Evolutionary conservation across 495 filamentous ascomycete genomes (phyloP), one percentile per base, ranked within the genome.

Genomic region (Darksidea phi): DNA sequence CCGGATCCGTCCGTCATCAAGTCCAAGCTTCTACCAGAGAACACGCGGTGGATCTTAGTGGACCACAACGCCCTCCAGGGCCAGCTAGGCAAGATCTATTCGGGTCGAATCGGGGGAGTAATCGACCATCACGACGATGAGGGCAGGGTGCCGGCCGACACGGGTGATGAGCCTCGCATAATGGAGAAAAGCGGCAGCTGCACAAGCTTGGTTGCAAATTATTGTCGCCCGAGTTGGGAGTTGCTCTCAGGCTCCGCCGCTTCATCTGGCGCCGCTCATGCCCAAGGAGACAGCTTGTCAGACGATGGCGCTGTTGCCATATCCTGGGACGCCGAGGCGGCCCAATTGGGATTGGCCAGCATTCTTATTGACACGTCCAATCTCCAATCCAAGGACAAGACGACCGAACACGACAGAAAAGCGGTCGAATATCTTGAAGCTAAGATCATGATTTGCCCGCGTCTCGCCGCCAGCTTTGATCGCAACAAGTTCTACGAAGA

Each of bases 121-220:
- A 86, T 98, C 45, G 94, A 98, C 71, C 94, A 98, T 73, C 95
- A 97, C 70, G 84, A 82, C 0, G 90, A 98, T 65, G 94, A 98
- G 68, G 64, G 76, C 34, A 77, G 75, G 20, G 76, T 95, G 0
- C 81, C 86, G 0, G 71, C 76, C 24, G 71, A 71, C 0, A 66
- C 69, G 28, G 68, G 57, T 2, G 70, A 62, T 8, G 73, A 80
- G 21, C 86, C 87, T 2, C 76, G 87, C 10, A 74, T 92, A 0
- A 80, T 97, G 13, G 75, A 83, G 43, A 86, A 82, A 48, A 75
- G 74, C 1, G 81, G 92, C 0, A 94, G 89, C 62, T 98, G 94
- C 75, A 79, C 84, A 43, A 91, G 87, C 24, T 78, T 97, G 0
- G 81, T 97, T 18, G 77, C 87, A 1, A 77, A 84, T 42, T 78